Percentiles rank a stretch among this genome's conserved stretches.
These are phyloP conservation scores for Pseudogymnoascus sp. DNA, from an alignment of 2,329 filamentous ascomycete genomes.

Conservation along the genomic window DNA sequence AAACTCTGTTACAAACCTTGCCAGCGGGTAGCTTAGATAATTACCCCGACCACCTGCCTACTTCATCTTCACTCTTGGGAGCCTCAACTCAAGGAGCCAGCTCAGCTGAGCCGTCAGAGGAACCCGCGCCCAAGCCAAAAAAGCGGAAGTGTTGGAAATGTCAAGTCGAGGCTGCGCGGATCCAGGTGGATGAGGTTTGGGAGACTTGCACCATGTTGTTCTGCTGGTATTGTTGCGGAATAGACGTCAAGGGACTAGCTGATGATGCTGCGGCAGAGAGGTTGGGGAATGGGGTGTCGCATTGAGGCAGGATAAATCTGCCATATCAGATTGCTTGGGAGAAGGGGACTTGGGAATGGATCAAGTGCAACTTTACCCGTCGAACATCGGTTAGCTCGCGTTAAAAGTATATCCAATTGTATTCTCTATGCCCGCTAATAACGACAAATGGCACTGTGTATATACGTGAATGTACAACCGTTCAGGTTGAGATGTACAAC, in stretches of 20 bases:
- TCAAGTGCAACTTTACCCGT: not conserved
- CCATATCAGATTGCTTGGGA: not conserved
- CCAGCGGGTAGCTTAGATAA: not conserved
- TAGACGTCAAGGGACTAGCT: not conserved
- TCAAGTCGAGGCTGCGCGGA: not conserved
- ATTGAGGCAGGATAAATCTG: not conserved
- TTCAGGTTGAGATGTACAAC: not conserved
- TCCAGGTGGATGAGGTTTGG: not conserved
- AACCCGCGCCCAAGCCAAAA: not conserved
- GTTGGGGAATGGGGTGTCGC: not conserved
- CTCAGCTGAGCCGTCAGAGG: not conserved
- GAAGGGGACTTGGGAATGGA: not conserved
- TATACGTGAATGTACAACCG: not conserved
- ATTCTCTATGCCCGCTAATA: constrained; percentile 8
- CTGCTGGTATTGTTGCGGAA: constrained; percentile 3
- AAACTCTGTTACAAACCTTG: not conserved
- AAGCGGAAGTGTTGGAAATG: constrained; percentile 6
- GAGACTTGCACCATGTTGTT: not conserved
- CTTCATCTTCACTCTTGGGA: not conserved
- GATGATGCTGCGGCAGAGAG: not conserved
- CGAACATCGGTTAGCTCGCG: not conserved
- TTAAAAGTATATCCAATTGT: constrained; percentile 7
- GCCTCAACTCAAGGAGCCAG: not conserved
- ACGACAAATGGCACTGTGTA: not conserved
- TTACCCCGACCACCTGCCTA: not conserved